phyloP scores from a whole-genome alignment of 371 early-diverging fungal genomes.

The Saksenaea vasiformis region DNA sequence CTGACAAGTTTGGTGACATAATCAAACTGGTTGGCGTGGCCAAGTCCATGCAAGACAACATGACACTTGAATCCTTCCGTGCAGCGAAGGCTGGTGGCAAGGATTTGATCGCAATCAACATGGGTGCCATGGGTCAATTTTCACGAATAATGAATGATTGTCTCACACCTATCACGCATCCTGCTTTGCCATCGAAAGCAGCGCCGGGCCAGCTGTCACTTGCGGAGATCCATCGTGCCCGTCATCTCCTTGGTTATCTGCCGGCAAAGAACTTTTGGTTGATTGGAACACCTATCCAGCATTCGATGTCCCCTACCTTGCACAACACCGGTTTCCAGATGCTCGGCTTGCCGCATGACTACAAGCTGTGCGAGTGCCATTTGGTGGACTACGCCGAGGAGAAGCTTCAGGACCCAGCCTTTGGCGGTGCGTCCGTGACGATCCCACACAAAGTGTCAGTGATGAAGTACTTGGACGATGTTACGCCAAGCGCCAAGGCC shows the following conservation, averaged over 20 bases:
- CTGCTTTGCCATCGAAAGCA: constrained; percentile 74
- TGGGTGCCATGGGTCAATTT: constrained; percentile 88
- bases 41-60: constrained; percentile 74
- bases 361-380: constrained; percentile 74
- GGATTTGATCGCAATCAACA: constrained; percentile 91
- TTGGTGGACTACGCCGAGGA: constrained; percentile 65
- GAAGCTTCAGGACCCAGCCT: constrained; percentile 56
- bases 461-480: constrained; percentile 68
- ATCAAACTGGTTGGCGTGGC: constrained; percentile 92
- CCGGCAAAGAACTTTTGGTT: constrained; percentile 76
- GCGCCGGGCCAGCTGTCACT: constrained; percentile 96
- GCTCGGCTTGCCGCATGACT: constrained; percentile 83
- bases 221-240: constrained; percentile 74
- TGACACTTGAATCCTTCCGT: constrained; percentile 69
- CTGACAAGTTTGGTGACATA: constrained; percentile 72
- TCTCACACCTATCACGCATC: constrained; percentile 94
- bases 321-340: constrained; percentile 91
- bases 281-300: constrained; percentile 90
- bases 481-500: constrained; percentile 74
- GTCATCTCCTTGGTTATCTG: constrained; percentile 71
- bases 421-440: constrained; percentile 96
- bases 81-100: constrained; percentile 37
- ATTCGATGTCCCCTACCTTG: constrained; percentile 88
- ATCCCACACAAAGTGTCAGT: constrained; percentile 92
- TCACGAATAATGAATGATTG: constrained; percentile 85